Conservation (phyloP, 2,329 filamentous ascomycete genomes). For the Aspergillus texensis region DNA sequence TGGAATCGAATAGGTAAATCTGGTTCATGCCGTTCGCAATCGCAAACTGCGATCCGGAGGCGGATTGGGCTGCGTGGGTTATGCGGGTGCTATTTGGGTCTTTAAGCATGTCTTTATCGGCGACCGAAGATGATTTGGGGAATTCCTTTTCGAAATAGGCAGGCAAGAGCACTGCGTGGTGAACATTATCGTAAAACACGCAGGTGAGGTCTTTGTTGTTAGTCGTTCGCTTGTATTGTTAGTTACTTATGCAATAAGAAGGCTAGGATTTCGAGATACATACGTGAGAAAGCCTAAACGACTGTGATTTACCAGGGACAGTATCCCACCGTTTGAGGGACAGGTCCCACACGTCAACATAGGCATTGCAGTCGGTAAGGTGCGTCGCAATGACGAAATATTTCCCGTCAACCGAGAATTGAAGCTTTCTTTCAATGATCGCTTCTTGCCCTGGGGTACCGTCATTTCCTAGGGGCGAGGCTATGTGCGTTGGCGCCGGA, state of each 20-base stretch:
- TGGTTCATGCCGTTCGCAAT: constrained; percentile 39
- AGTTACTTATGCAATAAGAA: constrained; percentile 2
- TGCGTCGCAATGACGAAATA: constrained; percentile 37
- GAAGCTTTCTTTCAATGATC: constrained; percentile 34
- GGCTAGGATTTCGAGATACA: not conserved
- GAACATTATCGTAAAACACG: constrained; percentile 37
- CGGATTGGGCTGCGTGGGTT: constrained; percentile 38
- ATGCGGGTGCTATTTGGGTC: constrained; percentile 35
- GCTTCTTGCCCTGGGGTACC: constrained; percentile 20
- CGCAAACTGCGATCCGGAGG: constrained; percentile 32
- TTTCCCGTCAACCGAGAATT: constrained; percentile 37
- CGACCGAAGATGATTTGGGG: constrained; percentile 21
- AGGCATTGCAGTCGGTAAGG: constrained; percentile 31
- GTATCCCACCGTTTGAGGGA: constrained; percentile 21
- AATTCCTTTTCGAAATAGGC: constrained; percentile 26
- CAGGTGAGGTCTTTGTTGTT: constrained; percentile 39
- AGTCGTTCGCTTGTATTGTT: constrained; percentile 29
- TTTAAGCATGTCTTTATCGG: constrained; percentile 26
- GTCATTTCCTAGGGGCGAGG: not conserved
- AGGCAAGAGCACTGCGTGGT: constrained; percentile 32
- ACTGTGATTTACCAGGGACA: constrained; percentile 17
- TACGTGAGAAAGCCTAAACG: constrained; percentile 25
- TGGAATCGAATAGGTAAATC: constrained; percentile 39
- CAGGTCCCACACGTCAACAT: constrained; percentile 27
- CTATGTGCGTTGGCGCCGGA: not conserved